Evolutionary conservation across 139 green algal species (phyloP), one percentile per base, ranked within the genome.

Genomic region (Coelastrella sp.): DNA sequence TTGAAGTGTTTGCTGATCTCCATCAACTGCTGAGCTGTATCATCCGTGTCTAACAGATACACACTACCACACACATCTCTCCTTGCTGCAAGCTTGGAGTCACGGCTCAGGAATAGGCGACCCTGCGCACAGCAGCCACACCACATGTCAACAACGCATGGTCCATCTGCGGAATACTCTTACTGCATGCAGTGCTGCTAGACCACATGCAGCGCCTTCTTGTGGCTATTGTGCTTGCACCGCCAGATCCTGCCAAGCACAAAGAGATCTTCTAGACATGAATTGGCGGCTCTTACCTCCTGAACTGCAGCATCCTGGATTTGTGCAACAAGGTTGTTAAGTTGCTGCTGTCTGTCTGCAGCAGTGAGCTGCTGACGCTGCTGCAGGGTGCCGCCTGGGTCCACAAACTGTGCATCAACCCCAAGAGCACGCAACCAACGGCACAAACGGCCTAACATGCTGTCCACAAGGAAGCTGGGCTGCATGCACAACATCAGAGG

Each of bases 361-460:
- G 25, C 15, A 19, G 74, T 19, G 19, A 63, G 75, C 83, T 73
- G 66, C 78, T 90, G 81, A 4, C 15, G 63, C 74, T 91, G 79
- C 81, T 82, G 81, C 72, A 89, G 58, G 35, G 24, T 74, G 27
- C 82, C 61, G 49, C 82, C 78, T 15, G 19, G 27, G 35, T 90
- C 78, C 61, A 94, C 89, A 65, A 92, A 66, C 78, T 94, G 89
- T 9, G 93, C 85, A 78, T 95, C 93, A 60, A 94, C 80, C 5
- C 94, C 94, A 49, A 95, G 91, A 56, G 83, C 92, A 15, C 94
- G 90, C 80, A 96, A 82, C 94, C 94, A 95, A 11, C 94, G 90
- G 68, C 85, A 93, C 82, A 96, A 84, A 17, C 94, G 89, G 4
- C 94, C 94, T 49, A 95, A 70, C 94, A 95, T 95, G 58, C 27